These are phyloP conservation scores for Ophioceras dolichostomum DNA, from an alignment of 2,329 filamentous ascomycete genomes.

Conservation along the genomic window DNA sequence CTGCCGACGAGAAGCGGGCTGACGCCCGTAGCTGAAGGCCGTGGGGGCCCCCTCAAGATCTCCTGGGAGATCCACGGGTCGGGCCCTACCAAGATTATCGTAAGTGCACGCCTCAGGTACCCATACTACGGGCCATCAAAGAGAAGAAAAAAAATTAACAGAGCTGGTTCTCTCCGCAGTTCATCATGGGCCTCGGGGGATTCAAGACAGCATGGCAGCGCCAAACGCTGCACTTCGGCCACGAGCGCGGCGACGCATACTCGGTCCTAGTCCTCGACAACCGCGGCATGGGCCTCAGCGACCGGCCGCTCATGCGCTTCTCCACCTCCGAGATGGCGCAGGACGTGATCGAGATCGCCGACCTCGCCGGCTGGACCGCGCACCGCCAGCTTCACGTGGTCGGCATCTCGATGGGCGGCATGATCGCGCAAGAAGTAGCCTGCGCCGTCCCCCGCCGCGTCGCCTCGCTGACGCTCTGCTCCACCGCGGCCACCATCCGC, in stretches of 20 bases:
- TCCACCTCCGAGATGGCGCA: slow-evolving; percentile 75
- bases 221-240: slow-evolving; percentile 72
- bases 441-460: slow-evolving; percentile 38
- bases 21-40: slow-evolving; percentile 50
- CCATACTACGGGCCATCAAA: not conserved
- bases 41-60: slow-evolving; percentile 66
- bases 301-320: slow-evolving; percentile 67
- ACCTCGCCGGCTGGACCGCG: slow-evolving; percentile 46
- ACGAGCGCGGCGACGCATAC: slow-evolving; percentile 54
- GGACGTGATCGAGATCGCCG: slow-evolving; percentile 58
- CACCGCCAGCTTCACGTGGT: slow-evolving; percentile 48
- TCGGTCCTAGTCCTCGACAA: slow-evolving; percentile 72
- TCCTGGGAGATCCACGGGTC: slow-evolving; percentile 70
- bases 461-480: slow-evolving; percentile 44
- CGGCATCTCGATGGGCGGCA: slow-evolving; percentile 78
- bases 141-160: not conserved
- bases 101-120: slow-evolving; percentile 29
- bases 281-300: slow-evolving; percentile 69
- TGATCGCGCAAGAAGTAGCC: slow-evolving; percentile 79
- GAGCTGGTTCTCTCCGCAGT: slow-evolving; percentile 37
- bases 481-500: slow-evolving; percentile 48
- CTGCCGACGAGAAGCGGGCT: slow-evolving; percentile 51
- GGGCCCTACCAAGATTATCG: slow-evolving; percentile 60
- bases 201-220: slow-evolving; percentile 63
- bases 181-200: slow-evolving; percentile 71